Evolutionary conservation across 768 basidiomycete genomes (phyloP).

Genomic region (Boletus sp.): DNA sequence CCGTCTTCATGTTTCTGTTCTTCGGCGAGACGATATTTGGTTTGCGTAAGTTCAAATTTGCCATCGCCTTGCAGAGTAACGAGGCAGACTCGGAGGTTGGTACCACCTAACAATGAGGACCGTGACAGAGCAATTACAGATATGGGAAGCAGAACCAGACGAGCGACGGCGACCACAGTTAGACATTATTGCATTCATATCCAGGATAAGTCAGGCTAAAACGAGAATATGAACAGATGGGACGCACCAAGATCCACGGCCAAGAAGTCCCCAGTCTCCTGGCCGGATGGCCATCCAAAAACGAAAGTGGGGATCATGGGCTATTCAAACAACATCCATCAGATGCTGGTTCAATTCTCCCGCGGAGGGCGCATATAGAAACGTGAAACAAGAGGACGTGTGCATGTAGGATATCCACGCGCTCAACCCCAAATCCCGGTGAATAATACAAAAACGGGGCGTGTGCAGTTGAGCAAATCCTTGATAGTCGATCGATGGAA

Average conservation of each 20-base stretch:
- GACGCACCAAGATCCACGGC: conserved; percentile 83
- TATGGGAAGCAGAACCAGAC: background rate
- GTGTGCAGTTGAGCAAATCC: background rate
- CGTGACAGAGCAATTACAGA: background rate
- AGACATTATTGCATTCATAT: background rate
- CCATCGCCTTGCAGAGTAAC: conserved; percentile 90
- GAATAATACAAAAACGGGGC: background rate
- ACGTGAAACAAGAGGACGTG: background rate
- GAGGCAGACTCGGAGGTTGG: conserved; percentile 97
- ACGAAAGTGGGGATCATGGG: conserved; percentile 98
- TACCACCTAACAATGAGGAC: conserved; percentile 61
- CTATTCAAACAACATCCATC: conserved; percentile 36
- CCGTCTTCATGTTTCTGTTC: conserved; percentile 99
- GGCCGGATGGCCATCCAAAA: conserved; percentile 90
- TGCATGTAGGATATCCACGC: background rate
- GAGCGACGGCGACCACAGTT: background rate
- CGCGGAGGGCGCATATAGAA: background rate
- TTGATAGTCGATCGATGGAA: conserved; percentile 1
- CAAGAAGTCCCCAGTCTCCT: conserved; percentile 87
- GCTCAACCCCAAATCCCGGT: background rate
- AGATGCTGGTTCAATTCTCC: conserved; percentile 5
- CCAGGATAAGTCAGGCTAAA: background rate
- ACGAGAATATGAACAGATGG: background rate
- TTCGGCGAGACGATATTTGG: conserved; percentile 95
- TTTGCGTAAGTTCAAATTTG: conserved; percentile 97